A percentile compares a stretch with the other conserved stretches of the same genome.
Conservation (phyloP, 805 yeast species). For the Lipomyces starkeyi region DNA sequence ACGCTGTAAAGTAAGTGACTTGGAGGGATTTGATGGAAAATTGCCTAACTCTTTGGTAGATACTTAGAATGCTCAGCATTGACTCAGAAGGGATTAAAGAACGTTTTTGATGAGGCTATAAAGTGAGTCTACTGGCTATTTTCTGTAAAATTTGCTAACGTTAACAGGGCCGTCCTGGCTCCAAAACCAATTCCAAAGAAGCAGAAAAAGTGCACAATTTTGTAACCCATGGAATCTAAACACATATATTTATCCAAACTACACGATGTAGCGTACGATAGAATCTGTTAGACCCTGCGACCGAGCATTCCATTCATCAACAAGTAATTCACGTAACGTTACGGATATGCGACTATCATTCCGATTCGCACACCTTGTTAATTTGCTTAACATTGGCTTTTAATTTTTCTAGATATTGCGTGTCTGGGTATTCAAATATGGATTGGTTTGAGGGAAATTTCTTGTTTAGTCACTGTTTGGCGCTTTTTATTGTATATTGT, state of each 20-base stretch:
- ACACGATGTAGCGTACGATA: background rate
- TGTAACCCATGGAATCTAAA: slow-evolving; percentile 36
- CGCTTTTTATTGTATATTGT: slow-evolving; percentile 2
- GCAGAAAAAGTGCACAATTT: slow-evolving; percentile 56
- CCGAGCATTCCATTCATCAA: background rate
- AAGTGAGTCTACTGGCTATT: slow-evolving; percentile 54
- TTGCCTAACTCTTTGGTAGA: slow-evolving; percentile 9
- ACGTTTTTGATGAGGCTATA: slow-evolving; percentile 83
- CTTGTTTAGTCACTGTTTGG: background rate
- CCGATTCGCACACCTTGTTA: background rate
- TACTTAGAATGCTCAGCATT: slow-evolving; percentile 86
- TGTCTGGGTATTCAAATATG: background rate
- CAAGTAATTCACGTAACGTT: background rate
- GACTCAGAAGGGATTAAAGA: slow-evolving; percentile 83
- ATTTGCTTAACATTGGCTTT: background rate
- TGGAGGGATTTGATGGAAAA: background rate
- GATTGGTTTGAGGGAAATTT: background rate
- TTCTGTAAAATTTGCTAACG: background rate
- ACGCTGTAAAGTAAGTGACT: slow-evolving; percentile 65
- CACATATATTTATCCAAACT: background rate
- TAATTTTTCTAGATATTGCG: slow-evolving; percentile 1
- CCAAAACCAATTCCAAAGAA: slow-evolving; percentile 49
- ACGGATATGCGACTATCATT: background rate
- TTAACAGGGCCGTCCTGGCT: slow-evolving; percentile 45
- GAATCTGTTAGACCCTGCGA: background rate